Evolutionary conservation across 768 basidiomycete species (phyloP).

Genomic region (Porpolomopsis calyptriformis): DNA sequence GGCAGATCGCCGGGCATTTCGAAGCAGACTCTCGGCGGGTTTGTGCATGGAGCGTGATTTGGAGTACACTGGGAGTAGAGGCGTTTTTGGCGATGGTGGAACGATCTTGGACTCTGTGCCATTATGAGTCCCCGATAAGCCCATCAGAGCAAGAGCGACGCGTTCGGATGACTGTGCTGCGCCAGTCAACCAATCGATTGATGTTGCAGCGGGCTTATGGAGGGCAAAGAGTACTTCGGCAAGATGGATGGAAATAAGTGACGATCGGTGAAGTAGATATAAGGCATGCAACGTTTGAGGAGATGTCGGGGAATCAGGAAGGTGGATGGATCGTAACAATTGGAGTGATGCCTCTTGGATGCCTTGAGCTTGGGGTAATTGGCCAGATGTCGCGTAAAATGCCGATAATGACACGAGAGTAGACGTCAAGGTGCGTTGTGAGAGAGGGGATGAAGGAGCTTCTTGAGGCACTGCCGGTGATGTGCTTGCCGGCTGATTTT

Average conservation of each 20-base stretch:
- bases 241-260: conserved; percentile 62
- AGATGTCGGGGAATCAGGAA: conserved; percentile 33
- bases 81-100: conserved; percentile 14
- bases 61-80: conserved; percentile 32
- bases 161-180: conserved; percentile 63
- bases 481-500: conserved; percentile 12
- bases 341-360: conserved; percentile 46
- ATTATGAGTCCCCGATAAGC: conserved; percentile 26
- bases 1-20: conserved; percentile 60
- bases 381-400: conserved; percentile 50
- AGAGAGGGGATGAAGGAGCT: conserved; percentile 45
- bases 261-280: conserved; percentile 61
- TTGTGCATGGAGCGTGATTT: conserved; percentile 41
- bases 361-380: conserved; percentile 42
- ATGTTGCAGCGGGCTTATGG: conserved; percentile 27
- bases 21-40: conserved; percentile 47
- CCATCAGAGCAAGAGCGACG: conserved; percentile 45
- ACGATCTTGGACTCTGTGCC: conserved; percentile 20
- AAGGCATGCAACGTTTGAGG: conserved; percentile 54
- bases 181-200: conserved; percentile 44
- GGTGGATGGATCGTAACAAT: conserved; percentile 44
- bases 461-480: conserved; percentile 24
- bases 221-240: conserved; percentile 60
- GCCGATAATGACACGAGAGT: conserved; percentile 64
- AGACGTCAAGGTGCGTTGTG: conserved; percentile 52